Evolutionary conservation across 495 filamentous ascomycete genomes (phyloP).

Genomic region (Penicillium parvum): DNA sequence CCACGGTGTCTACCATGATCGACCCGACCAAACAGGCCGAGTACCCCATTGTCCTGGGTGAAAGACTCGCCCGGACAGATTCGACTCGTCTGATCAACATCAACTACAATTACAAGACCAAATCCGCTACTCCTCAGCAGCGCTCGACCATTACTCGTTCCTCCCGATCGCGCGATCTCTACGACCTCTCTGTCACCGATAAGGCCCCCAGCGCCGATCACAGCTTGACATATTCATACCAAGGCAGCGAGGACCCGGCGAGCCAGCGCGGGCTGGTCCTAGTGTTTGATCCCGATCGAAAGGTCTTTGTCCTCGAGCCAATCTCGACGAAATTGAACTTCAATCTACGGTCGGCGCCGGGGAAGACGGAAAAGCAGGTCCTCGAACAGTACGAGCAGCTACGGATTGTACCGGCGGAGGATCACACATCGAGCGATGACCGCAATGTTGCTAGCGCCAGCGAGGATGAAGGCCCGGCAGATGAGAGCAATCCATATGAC

Average conservation of each 20-base stretch:
- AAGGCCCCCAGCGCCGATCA: slow-evolving; percentile 41
- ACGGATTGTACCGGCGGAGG: slow-evolving; percentile 38
- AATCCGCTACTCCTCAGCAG: slow-evolving; percentile 38
- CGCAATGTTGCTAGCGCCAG: slow-evolving; percentile 34
- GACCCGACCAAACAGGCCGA: slow-evolving; percentile 49
- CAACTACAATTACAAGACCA: slow-evolving; percentile 53
- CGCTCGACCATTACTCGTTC: slow-evolving; percentile 39
- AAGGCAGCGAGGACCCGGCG: slow-evolving; percentile 45
- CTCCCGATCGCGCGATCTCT: slow-evolving; percentile 35
- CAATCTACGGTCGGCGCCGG: slow-evolving; percentile 50
- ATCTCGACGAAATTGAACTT: slow-evolving; percentile 51
- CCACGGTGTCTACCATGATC: slow-evolving; percentile 38
- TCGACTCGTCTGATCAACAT: slow-evolving; percentile 36
- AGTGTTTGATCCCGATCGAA: slow-evolving; percentile 48
- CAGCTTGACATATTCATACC: slow-evolving; percentile 45
- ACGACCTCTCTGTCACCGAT: slow-evolving; percentile 49
- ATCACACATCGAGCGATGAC: slow-evolving; percentile 38
- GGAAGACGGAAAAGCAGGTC: slow-evolving; percentile 43
- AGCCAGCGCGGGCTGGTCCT: slow-evolving; percentile 43
- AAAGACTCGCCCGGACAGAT: slow-evolving; percentile 29
- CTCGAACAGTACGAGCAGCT: slow-evolving; percentile 45
- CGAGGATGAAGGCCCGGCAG: slow-evolving; percentile 44
- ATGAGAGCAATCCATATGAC: slow-evolving; percentile 54
- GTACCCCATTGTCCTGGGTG: slow-evolving; percentile 44
- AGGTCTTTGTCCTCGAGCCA: slow-evolving; percentile 49